phyloP scores from a whole-genome alignment of 768 basidiomycete species.

The Pleurotus giganteus region DNA sequence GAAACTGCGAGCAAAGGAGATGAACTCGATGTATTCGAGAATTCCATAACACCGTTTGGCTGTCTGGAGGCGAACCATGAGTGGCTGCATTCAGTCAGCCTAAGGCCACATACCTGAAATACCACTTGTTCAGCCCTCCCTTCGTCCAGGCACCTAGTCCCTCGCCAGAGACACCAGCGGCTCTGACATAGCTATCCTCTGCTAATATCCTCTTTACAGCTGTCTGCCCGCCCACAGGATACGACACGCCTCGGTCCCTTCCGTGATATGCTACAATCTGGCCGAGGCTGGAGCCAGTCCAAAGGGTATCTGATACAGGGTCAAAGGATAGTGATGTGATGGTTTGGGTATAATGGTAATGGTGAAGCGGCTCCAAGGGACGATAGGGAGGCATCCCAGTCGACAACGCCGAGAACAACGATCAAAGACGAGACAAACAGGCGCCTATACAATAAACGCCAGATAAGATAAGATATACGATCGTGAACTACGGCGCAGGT shows the following conservation, averaged over 20 bases:
- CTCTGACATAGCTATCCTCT: constrained; percentile 78
- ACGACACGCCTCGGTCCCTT: constrained; percentile 65
- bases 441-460: too few species aligned
- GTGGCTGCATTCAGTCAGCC: background rate
- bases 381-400: constrained; percentile 26
- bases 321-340: constrained; percentile 85
- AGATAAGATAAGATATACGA: background rate
- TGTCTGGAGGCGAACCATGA: background rate
- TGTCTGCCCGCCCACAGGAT: constrained; percentile 65
- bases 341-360: constrained; percentile 39
- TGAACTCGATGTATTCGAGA: constrained; percentile 47
- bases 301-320: constrained; percentile 85
- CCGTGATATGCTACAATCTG: constrained; percentile 68
- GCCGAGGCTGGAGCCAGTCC: constrained; percentile 79
- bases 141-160: constrained; percentile 82
- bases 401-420: background rate
- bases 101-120: constrained; percentile 50
- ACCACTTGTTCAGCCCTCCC: constrained; percentile 86
- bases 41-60: constrained; percentile 34
- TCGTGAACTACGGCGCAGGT: background rate
- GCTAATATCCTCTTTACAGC: constrained; percentile 73
- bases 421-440: too few species aligned
- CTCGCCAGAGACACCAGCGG: constrained; percentile 53
- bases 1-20: constrained; percentile 61
- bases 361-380: constrained; percentile 31